phyloP scores from a whole-genome alignment of 805 yeast species.

The Metschnikowia orientalis region DNA sequence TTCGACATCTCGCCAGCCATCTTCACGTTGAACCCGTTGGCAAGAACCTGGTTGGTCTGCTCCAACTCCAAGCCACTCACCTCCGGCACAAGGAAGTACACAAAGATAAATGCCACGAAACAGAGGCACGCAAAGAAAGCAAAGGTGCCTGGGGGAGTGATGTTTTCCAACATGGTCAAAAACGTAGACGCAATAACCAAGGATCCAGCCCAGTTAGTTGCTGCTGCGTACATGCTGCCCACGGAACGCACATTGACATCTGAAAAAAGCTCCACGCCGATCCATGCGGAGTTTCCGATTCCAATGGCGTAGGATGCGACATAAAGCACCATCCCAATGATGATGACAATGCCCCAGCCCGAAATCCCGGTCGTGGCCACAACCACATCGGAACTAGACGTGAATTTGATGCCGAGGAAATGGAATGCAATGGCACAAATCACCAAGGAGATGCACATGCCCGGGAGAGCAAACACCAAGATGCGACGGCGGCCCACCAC shows the following conservation, averaged over 20 bases:
- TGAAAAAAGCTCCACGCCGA: constrained; percentile 91
- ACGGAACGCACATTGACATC: constrained; percentile 84
- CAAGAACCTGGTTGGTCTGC: constrained; percentile 77
- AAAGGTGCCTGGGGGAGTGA: constrained; percentile 94
- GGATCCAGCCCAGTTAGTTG: constrained; percentile 94
- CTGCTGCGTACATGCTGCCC: constrained; percentile 87
- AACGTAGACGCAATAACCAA: constrained; percentile 86
- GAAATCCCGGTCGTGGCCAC: constrained; percentile 44
- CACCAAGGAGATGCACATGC: constrained; percentile 73
- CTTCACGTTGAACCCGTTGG: constrained; percentile 83
- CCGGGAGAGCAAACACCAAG: constrained; percentile 74
- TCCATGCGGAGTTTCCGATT: constrained; percentile 98
- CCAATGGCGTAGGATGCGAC: constrained; percentile 93
- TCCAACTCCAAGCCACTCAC: constrained; percentile 85
- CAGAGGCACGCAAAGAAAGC: constrained; percentile 84
- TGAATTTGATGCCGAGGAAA: constrained; percentile 61
- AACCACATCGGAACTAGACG: constrained; percentile 40
- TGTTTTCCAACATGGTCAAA: constrained; percentile 87
- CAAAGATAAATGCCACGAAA: constrained; percentile 64
- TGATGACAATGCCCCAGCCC: constrained; percentile 86
- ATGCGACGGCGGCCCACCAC: constrained; percentile 83
- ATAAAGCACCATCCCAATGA: constrained; percentile 77
- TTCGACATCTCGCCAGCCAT: constrained; percentile 36
- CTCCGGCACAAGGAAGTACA: constrained; percentile 87
- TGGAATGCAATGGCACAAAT: constrained; percentile 91